Evolutionary conservation across 208 protist species (phyloP), one percentile per base, ranked within the genome.

Genomic region (Acanthamoeba lenticulata): DNA sequence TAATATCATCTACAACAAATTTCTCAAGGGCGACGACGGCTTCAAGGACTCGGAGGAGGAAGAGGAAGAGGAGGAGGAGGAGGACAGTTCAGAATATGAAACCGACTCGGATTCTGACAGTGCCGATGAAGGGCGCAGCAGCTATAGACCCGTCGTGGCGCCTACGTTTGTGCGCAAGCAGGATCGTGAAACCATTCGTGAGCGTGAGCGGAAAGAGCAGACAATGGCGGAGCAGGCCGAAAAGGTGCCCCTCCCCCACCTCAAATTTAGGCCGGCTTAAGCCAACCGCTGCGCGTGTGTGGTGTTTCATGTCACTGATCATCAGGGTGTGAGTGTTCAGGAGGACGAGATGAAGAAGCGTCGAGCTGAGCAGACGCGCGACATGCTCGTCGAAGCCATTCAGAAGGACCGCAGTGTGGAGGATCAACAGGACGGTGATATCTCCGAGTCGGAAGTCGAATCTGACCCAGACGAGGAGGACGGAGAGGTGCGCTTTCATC

Each of bases 81-180:
- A 89, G 44, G 49, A 62, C 49, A 44, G 34, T 77, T 77, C 67
- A 15, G 67, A 77, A 21, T 77, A 44, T 15, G 67, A 77, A 24
- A 77, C 67, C 27, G 67, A 77, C n/a, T 38, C 67, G 11, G n/a
- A n/a, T n/a, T 77, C 67, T 9, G 67, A 77, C 34, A 44, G 34
- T 15, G 67, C n/a, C 1, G 67, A 77, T 24, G 67, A 38, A 24
- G 29, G 29, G n/a, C 2, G 6, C 52, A 21, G 52, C 52, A 77
- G n/a, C 67, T 29, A 29, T 15, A 15, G 67, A 24, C 67, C 67
- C 11, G 38, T 77, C 9, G 38, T 77, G 38, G 67, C 67, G 67
- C 67, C 67, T 24, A 77, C 81, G 9, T 89, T 89, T 62, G 81
- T 89, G 13, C 49, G 81, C 67, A 77, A 44, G 19, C 34, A 77